Percentiles rank a stretch among this genome's conserved stretches.
These are phyloP conservation scores for Anthracocystis setariae DNA, from an alignment of 1,284 basidiomycete genomes.

Conservation along the genomic window DNA sequence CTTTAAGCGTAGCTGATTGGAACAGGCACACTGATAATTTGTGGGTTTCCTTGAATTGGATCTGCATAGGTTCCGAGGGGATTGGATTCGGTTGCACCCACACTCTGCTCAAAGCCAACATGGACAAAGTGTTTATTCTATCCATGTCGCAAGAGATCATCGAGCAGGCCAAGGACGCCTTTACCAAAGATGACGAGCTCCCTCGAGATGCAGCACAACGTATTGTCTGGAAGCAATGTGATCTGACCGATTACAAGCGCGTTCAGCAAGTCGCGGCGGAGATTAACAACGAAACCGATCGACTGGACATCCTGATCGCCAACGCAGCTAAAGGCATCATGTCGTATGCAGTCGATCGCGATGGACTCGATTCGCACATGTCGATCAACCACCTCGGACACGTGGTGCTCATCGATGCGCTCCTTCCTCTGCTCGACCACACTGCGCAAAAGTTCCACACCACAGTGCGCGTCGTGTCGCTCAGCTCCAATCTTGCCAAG, in stretches of 20 bases:
- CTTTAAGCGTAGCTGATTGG: too few relatives aligned
- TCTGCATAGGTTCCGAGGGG: slow-evolving; percentile 18
- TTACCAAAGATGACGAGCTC: slow-evolving; percentile 21
- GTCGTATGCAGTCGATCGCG: slow-evolving; percentile 20
- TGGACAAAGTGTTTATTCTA: slow-evolving; percentile 25
- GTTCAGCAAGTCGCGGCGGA: slow-evolving; percentile 29
- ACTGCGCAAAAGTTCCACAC: slow-evolving; percentile 18
- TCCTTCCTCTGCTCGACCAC: slow-evolving; percentile 19
- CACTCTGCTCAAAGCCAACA: slow-evolving; percentile 29
- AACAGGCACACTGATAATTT: too few relatives aligned
- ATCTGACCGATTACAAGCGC: slow-evolving; percentile 27
- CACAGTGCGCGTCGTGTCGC: slow-evolving; percentile 16
- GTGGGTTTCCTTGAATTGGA: too few relatives aligned
- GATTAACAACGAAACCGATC: slow-evolving; percentile 23
- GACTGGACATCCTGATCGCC: slow-evolving; percentile 29
- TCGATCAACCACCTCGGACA: slow-evolving; percentile 34
- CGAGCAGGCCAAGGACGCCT: slow-evolving; percentile 21
- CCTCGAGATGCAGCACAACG: slow-evolving; percentile 3
- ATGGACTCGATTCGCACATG: slow-evolving; percentile 40
- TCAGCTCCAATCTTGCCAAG: slow-evolving; percentile 31
- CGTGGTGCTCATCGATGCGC: slow-evolving; percentile 26
- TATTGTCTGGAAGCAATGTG: slow-evolving; percentile 30
- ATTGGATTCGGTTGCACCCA: slow-evolving; percentile 35
- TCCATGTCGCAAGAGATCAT: slow-evolving; percentile 34
- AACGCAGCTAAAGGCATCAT: slow-evolving; percentile 38